Evolutionary conservation across 2,329 filamentous ascomycete genomes (phyloP), one percentile per base, ranked within the genome.

Genomic region (Orbilia blumenaviensis): DNA sequence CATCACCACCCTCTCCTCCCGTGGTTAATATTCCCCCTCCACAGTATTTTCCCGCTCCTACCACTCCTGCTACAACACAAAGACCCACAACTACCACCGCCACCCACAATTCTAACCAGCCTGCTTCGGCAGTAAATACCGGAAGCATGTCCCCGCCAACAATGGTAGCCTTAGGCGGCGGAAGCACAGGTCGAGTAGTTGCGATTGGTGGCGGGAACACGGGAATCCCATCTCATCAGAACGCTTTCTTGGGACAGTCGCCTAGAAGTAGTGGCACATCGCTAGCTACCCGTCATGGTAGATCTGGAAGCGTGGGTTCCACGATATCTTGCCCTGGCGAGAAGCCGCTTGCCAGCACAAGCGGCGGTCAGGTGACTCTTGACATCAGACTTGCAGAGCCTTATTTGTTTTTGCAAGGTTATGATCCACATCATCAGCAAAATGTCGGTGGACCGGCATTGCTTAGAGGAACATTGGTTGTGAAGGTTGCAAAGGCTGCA

Each of bases 401-500:
- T n/a, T 90, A 91, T 71, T 85, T 95, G 23, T 95, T 92, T 80
- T 84, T 95, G 34, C 89, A 90, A 27, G 92, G 92, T 0, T 93
- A 94, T 80, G 91, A 93, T 71, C 88, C 90, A 54, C 86, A 87
- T 79, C 82, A 83, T 6, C 82, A 83, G 5, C 84, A 89, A 9
- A 76, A 18, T 32, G 86, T 87, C 1, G 86, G 89, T 60, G 91
- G 87, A 63, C 94, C 93, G 5, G 92, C 94, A 0, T 90, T 99
- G 81, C 86, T 99, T 12, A 88, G 95, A 67, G 95, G 95, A 16
- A 93, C 90, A 78, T 83, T 99, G 67, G 90, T 92, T 80, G 82
- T 99, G 41, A 90, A 90, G 74, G 88, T 98, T 10, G 90, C 91
- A 50, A 98, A 98, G 82, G 91, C 92, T 78, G 89, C 93, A 52